Evolutionary conservation across 306 rosid species (phyloP).

Genomic region (Ormosia semicastrata): DNA sequence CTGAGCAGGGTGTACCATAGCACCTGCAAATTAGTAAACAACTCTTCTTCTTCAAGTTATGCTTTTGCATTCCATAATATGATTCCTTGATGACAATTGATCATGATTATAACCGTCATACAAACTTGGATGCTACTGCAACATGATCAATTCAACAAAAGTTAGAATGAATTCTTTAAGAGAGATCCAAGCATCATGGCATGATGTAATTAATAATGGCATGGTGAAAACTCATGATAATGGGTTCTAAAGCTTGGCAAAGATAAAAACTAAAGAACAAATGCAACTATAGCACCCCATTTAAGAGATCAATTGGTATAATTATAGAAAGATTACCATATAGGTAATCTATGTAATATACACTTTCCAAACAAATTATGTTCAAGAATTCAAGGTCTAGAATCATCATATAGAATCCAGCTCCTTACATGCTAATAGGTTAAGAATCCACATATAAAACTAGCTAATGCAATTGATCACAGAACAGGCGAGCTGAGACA

Average conservation of each 20-base stretch:
- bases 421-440: too few species aligned
- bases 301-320: background rate
- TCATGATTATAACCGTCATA: slow-evolving; percentile 35
- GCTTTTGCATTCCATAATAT: background rate
- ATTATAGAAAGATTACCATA: background rate
- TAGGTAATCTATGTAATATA: background rate
- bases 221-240: background rate
- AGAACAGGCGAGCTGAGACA: background rate
- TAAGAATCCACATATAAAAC: background rate
- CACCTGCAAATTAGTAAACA: background rate
- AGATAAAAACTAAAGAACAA: too few species aligned
- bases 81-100: background rate
- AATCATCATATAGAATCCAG: too few species aligned
- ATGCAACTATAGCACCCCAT: background rate
- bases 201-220: too few species aligned
- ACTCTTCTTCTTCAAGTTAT: too few species aligned
- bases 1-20: too few species aligned
- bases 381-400: too few species aligned
- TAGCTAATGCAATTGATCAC: background rate
- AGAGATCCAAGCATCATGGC: background rate
- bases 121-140: slow-evolving; percentile 70
- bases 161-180: slow-evolving; percentile 8
- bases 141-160: background rate
- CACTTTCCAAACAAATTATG: background rate
- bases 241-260: background rate